Base-by-base conservation (phyloP, 2,329 filamentous ascomycete genomes). In the Aureobasidium vineae region DNA sequence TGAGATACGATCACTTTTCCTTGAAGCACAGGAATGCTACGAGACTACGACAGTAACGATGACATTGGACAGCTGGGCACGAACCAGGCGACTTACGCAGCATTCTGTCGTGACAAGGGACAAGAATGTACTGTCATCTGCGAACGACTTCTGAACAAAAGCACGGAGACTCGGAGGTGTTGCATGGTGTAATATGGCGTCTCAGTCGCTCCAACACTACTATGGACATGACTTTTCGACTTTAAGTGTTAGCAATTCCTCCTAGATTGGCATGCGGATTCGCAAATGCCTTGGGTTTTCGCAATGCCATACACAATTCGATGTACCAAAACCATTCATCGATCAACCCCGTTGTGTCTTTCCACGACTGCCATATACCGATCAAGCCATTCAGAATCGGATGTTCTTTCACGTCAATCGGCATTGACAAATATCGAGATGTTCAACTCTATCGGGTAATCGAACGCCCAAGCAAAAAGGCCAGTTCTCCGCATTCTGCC, bases 381-480 rank as follows among this genome's bases (percentile, higher is more conserved):
- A 19, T 28, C 23, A 23, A n/a, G 10, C 16, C 21, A 47, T 26
- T 15, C 11, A 47, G 13, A 26, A 36, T 31, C 10, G 3, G 10
- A 13, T 21, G 26, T 38, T 56, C n/a, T 21, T 33, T 33, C 41
- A 60, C 41, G 16, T 16, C 41, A 36, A 6, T 45, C 10, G n/a
- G 31, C 1, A 52, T 40, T 63, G 28, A 50, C 59, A 50, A 63
- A 61, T 61, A 38, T 61, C 16, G 16, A 60, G 28, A 7, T 8
- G 31, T 19, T 59, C 54, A 59, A 59, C 54, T 59, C 49, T 61
- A 61, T 47, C 57, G 43, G 26, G 7, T n/a, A n/a, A 61, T 61
- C 43, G 57, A 61, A n/a, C n/a, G n/a, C n/a, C n/a, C n/a, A n/a
- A n/a, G n/a, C n/a, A n/a, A n/a, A n/a, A n/a, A n/a, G 6, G 10